Evolutionary conservation across 805 yeast species (phyloP).

Genomic region (Myxozyma melibiosi): DNA sequence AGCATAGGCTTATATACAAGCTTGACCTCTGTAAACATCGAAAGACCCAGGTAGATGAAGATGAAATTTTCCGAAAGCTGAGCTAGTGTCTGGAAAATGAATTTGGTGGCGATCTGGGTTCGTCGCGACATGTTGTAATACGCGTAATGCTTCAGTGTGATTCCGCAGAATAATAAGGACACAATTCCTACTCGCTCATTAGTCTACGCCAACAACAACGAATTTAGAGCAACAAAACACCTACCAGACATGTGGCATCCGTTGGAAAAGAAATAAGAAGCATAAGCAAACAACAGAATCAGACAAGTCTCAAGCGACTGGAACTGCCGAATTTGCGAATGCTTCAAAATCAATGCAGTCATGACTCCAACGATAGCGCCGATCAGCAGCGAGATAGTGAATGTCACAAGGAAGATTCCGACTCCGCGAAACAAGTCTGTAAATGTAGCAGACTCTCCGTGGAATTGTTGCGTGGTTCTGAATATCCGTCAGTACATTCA

Average conservation of each 20-base stretch:
- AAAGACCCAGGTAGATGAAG: constrained; percentile 90
- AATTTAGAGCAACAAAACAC: not conserved
- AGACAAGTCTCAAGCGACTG: constrained; percentile 98
- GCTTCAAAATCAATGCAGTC: constrained; percentile 87
- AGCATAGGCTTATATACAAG: constrained; percentile 90
- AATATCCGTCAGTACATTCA: too few species aligned
- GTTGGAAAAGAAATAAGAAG: constrained; percentile 94
- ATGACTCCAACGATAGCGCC: constrained; percentile 86
- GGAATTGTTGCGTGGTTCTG: constrained; percentile 89
- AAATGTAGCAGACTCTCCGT: constrained; percentile 76
- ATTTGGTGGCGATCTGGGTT: constrained; percentile 94
- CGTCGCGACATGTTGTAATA: constrained; percentile 96
- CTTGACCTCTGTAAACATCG: constrained; percentile 93
- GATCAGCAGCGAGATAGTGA: constrained; percentile 84
- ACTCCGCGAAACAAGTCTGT: constrained; percentile 87
- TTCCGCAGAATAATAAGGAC: constrained; percentile 91
- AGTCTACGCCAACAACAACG: not conserved
- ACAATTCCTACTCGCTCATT: constrained; percentile 17
- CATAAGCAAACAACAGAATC: constrained; percentile 87
- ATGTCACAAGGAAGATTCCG: constrained; percentile 89
- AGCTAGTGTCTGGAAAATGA: constrained; percentile 89
- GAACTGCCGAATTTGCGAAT: constrained; percentile 87
- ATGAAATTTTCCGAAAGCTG: constrained; percentile 95
- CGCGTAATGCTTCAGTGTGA: constrained; percentile 94
- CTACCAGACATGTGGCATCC: constrained; percentile 98